Evolutionary conservation across 2,329 filamentous ascomycete species (phyloP).

Genomic region (Talaromyces sp.): DNA sequence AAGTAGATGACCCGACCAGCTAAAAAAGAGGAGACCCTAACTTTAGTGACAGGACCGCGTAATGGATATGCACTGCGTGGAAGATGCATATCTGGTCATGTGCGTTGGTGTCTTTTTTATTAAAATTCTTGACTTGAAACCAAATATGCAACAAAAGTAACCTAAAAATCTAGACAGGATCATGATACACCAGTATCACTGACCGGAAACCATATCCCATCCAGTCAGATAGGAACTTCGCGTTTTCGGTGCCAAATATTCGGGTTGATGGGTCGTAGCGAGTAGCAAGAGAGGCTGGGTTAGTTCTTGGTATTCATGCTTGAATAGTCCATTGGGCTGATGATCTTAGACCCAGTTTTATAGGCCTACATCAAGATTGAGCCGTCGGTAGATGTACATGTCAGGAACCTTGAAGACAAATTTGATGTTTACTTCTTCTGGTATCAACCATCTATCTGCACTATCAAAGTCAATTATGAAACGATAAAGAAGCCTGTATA

Average conservation of each 20-base stretch:
- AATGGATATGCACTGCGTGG: neutral
- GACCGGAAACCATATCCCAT: neutral
- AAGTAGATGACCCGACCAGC: neutral
- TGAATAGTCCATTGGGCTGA: neutral
- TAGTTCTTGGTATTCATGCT: neutral
- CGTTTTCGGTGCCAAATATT: neutral
- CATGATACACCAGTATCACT: neutral
- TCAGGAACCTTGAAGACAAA: too few species aligned
- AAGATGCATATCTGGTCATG: constrained; percentile 7
- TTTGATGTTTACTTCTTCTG: neutral
- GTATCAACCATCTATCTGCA: neutral
- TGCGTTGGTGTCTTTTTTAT: neutral
- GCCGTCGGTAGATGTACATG: neutral
- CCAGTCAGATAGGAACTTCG: neutral
- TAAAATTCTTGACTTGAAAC: neutral
- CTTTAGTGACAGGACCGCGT: neutral
- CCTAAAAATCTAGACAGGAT: neutral
- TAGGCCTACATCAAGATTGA: neutral
- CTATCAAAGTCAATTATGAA: neutral
- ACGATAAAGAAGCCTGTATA: neutral
- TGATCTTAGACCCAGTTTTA: neutral
- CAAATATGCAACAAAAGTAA: neutral
- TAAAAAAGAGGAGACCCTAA: neutral
- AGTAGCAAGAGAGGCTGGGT: neutral
- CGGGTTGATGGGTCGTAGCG: neutral